Evolutionary conservation across 2,329 filamentous ascomycete species (phyloP).

Genomic region (Arthrobotrys musiformis): DNA sequence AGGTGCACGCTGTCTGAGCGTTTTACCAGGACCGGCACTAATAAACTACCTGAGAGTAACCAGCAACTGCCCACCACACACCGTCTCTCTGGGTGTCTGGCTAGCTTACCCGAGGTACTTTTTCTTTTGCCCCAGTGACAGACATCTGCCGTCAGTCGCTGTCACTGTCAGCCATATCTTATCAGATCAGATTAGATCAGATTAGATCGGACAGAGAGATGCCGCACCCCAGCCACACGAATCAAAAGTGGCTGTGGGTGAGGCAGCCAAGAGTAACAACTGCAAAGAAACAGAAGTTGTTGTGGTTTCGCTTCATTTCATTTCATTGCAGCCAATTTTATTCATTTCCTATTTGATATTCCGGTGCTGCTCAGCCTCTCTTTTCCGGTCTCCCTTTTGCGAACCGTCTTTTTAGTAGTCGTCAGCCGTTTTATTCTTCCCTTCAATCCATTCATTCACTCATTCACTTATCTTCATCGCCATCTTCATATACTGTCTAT

Average conservation of each 20-base stretch:
- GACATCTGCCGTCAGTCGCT: too few relatives aligned
- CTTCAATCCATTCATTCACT: neutral
- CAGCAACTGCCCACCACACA: too few relatives aligned
- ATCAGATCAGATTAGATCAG: too few relatives aligned
- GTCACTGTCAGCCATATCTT: too few relatives aligned
- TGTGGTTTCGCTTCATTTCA: conserved; percentile 68
- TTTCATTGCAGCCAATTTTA: conserved; percentile 69
- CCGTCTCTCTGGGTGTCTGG: too few relatives aligned
- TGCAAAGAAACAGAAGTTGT: conserved; percentile 2
- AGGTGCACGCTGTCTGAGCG: neutral
- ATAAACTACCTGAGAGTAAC: too few relatives aligned
- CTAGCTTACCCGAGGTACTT: too few relatives aligned
- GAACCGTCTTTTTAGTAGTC: neutral
- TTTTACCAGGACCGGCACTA: too few relatives aligned
- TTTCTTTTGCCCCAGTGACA: too few relatives aligned
- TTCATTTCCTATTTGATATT: neutral
- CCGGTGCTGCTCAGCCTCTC: neutral
- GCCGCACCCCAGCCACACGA: neutral
- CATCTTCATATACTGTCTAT: too few relatives aligned
- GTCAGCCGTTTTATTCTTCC: neutral
- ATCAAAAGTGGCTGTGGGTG: neutral
- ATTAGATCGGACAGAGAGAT: too few relatives aligned
- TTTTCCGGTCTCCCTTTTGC: neutral
- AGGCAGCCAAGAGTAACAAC: neutral
- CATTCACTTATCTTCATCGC: neutral